Evolutionary conservation across 2,329 filamentous ascomycete genomes (phyloP), one percentile per base, ranked within the genome.

Genomic region (Mycocentrospora acerina): DNA sequence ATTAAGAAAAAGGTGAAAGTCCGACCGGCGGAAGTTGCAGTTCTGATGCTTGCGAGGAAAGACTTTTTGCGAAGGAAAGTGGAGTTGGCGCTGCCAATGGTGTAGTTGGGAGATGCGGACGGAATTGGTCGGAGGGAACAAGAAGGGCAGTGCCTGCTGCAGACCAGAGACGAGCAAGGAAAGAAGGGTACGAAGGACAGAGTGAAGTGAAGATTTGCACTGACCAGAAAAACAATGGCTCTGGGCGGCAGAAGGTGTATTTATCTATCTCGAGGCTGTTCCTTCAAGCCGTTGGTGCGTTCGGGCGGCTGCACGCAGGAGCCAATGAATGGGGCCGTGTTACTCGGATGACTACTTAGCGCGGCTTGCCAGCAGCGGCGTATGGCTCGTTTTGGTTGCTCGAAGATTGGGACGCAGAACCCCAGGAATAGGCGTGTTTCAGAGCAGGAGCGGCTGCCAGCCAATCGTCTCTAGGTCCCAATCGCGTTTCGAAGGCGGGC

Each of bases 391-490:
- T 56, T 51, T 45, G 46, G 53, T 34, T 35, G 50, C 37, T 45
- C 48, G 46, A 48, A 57, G 49, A 52, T 50, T 51, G 59, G 51
- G 51, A 49, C 53, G 50, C 56, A 56, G 55, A 53, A 44, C 32
- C 49, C 48, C 57, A 55, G 47, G 49, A 60, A 55, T 51, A 60
- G 56, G 58, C 52, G 59, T 59, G 64, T 67, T 67, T 67, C 64
- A 67, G 59, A 44, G 59, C 50, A 48, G 36, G 44, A 47, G 51
- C 44, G 39, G 39, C 55, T 60, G 56, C 52, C 48, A 59, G 56
- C 62, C 63, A 66, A 67, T 65, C 39, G 48, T 43, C 37, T 42
- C 44, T 41, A 35, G 37, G 28, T 33, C 38, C 46, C 50, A 46
- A 46, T 44, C 37, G 57, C 39, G 62, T 67, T 66, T 66, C 60